Conservation (phyloP, 345 rosid genomes). For the Acer campestre region DNA sequence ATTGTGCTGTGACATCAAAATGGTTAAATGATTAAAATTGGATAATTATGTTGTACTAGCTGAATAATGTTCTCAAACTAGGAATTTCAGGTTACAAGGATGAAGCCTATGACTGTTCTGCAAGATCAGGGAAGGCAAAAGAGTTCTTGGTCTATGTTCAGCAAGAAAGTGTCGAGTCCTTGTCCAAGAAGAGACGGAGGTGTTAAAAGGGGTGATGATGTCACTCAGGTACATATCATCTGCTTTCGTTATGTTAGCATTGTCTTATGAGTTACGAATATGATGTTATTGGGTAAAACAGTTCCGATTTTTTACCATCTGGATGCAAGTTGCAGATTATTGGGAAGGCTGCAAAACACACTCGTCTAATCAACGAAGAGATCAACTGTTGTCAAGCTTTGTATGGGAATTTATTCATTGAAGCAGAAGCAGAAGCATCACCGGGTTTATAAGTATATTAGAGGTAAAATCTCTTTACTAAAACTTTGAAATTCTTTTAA, state of each 20-base stretch:
- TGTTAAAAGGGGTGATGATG: conserved; percentile 21
- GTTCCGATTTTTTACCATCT: conserved; percentile 5
- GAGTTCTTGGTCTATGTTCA: conserved; percentile 20
- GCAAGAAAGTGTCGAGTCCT: conserved; percentile 25
- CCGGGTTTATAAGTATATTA: conserved; percentile 34
- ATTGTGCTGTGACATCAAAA: neutral
- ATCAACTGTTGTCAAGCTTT: conserved; percentile 28
- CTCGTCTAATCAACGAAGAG: conserved; percentile 27
- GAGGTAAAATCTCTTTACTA: conserved; percentile 17
- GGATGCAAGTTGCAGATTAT: conserved; percentile 26
- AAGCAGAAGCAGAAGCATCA: conserved; percentile 52
- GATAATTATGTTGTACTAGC: conserved; percentile 10
- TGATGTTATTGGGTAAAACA: neutral
- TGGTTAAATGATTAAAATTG: neutral
- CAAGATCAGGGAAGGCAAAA: conserved; percentile 36
- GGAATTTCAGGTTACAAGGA: conserved; percentile 35
- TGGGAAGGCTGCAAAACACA: conserved; percentile 24
- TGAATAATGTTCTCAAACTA: conserved; percentile 27
- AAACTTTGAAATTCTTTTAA: neutral
- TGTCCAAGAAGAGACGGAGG: conserved; percentile 29
- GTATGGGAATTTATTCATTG: conserved; percentile 43
- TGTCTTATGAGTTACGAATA: conserved; percentile 11
- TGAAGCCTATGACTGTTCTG: conserved; percentile 28
- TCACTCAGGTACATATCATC: conserved; percentile 44
- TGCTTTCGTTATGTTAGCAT: neutral